Evolutionary conservation across 2,329 filamentous ascomycete species (phyloP).

Genomic region (Neocucurbitaria cava): DNA sequence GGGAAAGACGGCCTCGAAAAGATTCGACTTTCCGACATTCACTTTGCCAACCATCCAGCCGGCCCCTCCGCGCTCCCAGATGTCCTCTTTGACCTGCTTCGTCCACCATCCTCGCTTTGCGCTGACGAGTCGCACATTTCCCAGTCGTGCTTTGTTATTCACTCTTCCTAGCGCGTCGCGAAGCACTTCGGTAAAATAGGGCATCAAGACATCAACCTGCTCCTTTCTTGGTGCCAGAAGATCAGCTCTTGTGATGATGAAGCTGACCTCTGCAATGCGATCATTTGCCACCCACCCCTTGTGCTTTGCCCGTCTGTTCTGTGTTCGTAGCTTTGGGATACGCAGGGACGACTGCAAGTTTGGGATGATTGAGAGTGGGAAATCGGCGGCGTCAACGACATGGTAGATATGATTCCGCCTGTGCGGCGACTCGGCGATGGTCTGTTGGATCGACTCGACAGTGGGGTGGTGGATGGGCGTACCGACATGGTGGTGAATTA

Average conservation of each 20-base stretch:
- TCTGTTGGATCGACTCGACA: slow-evolving; percentile 80
- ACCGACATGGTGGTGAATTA: slow-evolving; percentile 77
- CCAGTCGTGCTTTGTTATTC: slow-evolving; percentile 76
- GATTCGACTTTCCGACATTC: slow-evolving; percentile 94
- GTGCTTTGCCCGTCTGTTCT: slow-evolving; percentile 77
- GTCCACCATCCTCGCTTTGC: slow-evolving; percentile 92
- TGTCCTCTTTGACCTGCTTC: slow-evolving; percentile 80
- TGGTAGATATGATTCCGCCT: slow-evolving; percentile 96
- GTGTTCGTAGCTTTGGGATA: slow-evolving; percentile 75
- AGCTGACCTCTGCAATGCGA: slow-evolving; percentile 79
- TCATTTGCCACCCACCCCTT: slow-evolving; percentile 69
- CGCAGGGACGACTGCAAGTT: slow-evolving; percentile 74
- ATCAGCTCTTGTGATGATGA: slow-evolving; percentile 89
- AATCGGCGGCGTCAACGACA: slow-evolving; percentile 92
- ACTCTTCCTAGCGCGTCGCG: slow-evolving; percentile 74
- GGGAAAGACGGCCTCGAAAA: slow-evolving; percentile 88
- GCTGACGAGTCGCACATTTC: slow-evolving; percentile 87
- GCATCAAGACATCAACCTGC: slow-evolving; percentile 85
- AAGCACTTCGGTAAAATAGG: slow-evolving; percentile 79
- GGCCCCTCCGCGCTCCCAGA: slow-evolving; percentile 82
- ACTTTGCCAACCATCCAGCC: slow-evolving; percentile 98
- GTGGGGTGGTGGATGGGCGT: slow-evolving; percentile 80
- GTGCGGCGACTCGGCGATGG: slow-evolving; percentile 86
- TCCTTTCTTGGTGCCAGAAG: slow-evolving; percentile 82
- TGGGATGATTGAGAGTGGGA: slow-evolving; percentile 90